Base-by-base conservation (phyloP, 441 rosid genomes). In the Arabidopsis hybrid region DNA sequence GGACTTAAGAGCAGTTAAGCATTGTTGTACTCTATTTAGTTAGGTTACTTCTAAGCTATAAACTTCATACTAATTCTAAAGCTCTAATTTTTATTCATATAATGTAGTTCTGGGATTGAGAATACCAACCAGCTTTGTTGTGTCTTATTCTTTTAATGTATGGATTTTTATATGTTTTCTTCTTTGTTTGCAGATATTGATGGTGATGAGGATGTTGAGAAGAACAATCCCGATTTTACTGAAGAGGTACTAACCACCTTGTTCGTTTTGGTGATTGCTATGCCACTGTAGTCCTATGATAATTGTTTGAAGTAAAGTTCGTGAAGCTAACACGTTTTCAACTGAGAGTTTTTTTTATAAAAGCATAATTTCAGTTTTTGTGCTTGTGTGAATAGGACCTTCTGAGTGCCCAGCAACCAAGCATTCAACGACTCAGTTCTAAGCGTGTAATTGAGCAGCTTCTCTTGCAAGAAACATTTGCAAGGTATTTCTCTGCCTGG, bases 381-480 rank as follows among this genome's bases (percentile, higher is more conserved):
- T 78, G 55, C 43, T 80, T 53, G 9, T 76, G 65, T 78, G 43
- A 74, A 76, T 65, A 78, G 76, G 66, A 58, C 51, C 50, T 56
- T 32, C 53, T 72, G 62, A 81, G 73, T 67, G 85, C 77, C 72
- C 79, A 81, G 43, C 79, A 46, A 60, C 59, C 65, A 72, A 52
- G 74, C 5, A 52, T 71, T 51, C 63, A 43, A 43, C 45, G 45
- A 58, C 56, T 66, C 53, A 55, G 80, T 74, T 76, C 87, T 71
- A 92, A 91, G 85, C 78, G 69, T 74, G 80, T 85, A 65, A 91
- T 95, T 79, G 99, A 87, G 81, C 89, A 69, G 78, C 85, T 95
- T 78, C 86, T 95, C 59, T 67, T 80, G 90, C 86, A 80, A 81
- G 95, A 88, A 83, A 88, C 88, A 14, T 92, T 88, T 79, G 85